Base-by-base conservation (phyloP, 495 filamentous ascomycete genomes). In the Amniculicola lignicola region DNA sequence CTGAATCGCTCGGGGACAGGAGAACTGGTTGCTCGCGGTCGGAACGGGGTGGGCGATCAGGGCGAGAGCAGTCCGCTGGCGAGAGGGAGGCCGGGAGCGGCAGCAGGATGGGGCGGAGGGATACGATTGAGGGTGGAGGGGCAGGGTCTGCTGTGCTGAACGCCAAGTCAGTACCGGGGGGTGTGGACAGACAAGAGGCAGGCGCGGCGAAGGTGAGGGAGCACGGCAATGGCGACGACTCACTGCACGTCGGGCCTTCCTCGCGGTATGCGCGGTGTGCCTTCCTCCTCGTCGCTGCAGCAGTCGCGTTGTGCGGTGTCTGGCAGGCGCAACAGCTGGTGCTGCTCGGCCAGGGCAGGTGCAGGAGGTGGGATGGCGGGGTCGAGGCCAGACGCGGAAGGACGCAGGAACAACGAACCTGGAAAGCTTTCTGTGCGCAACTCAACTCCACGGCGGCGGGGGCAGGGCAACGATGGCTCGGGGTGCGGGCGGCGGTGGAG, bases 291-390 rank as follows among this genome's bases (percentile, higher is more conserved):
- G 7, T n/a, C 7, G 7, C 7, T 7, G 15, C 29, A 44, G 36
- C 18, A 44, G 44, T 58, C 54, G 45, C 54, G 38, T 43, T 36
- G 44, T 51, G 45, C 45, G 54, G 54, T 43, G 29, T n/a, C 29
- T 9, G 29, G 50, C 46, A 6, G 16, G 38, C 9, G 6, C 10
- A 19, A 27, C 11, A n/a, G 44, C 5, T 7, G 38, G 50, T 44
- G 50, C 24, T 14, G 22, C 14, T 18, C 16, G n/a, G 50, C 25
- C 9, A 22, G 10, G 10, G 41, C 41, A 22, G 41, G 21, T 28
- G 37, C 37, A 9, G 29, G 29, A 14, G 50, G 50, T 29, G 37
- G 50, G 39, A 54, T 54, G 50, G 50, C 39, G 50, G 50, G 50
- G 50, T 54, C 40, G 39, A 9, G 25, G 47, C 47, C 33, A 19